Conservation (phyloP, 2,329 filamentous ascomycete genomes). For the Pseudofabraea citricarpa region DNA sequence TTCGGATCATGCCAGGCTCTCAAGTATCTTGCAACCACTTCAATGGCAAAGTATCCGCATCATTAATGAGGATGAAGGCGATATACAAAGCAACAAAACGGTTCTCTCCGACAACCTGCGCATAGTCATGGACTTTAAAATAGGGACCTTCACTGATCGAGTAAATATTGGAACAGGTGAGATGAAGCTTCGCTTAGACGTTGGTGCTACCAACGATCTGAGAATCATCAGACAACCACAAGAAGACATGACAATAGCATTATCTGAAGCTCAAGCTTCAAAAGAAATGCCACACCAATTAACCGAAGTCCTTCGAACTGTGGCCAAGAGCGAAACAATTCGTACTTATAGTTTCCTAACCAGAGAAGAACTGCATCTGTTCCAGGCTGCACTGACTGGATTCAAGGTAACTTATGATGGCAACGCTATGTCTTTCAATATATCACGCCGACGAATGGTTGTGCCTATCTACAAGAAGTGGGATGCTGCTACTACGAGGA, state of each 20-base stretch:
- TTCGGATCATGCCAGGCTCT: slow-evolving; percentile 33
- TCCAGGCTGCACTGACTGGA: slow-evolving; percentile 75
- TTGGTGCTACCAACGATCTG: slow-evolving; percentile 53
- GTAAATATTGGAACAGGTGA: slow-evolving; percentile 78
- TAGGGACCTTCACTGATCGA: slow-evolving; percentile 76
- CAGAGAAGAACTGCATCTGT: slow-evolving; percentile 67
- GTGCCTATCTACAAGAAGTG: slow-evolving; percentile 93
- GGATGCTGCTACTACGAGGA: slow-evolving; percentile 74
- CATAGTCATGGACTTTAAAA: slow-evolving; percentile 69
- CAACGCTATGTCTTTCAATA: slow-evolving; percentile 69
- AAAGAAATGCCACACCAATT: slow-evolving; percentile 61
- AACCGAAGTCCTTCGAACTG: slow-evolving; percentile 38
- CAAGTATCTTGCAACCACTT: slow-evolving; percentile 28
- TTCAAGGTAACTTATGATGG: slow-evolving; percentile 73
- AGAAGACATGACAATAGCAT: slow-evolving; percentile 69
- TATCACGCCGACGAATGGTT: slow-evolving; percentile 80
- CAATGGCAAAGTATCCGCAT: slow-evolving; percentile 65
- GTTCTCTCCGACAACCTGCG: slow-evolving; percentile 74
- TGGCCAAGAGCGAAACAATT: slow-evolving; percentile 57
- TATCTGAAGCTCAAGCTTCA: slow-evolving; percentile 62
- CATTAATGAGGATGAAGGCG: slow-evolving; percentile 62
- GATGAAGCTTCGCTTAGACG: slow-evolving; percentile 60
- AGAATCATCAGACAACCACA: slow-evolving; percentile 69
- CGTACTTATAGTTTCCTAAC: slow-evolving; percentile 67
- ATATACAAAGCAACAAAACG: slow-evolving; percentile 56